Base-by-base conservation (phyloP, 805 yeast species). In the Starmerella tilneyi region DNA sequence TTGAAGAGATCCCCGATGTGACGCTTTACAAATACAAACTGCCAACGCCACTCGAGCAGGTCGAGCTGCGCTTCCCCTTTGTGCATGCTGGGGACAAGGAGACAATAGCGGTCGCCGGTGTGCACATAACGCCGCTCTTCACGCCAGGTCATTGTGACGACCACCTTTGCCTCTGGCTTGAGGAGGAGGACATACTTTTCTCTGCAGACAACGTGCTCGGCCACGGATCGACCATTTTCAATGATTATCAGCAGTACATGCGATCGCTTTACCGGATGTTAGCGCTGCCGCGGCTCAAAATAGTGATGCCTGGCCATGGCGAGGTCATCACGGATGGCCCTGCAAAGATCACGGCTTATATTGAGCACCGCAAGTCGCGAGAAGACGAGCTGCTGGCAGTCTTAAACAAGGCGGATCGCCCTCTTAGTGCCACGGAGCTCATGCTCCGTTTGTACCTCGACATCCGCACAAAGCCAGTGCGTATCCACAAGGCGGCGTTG, bases 71-170 rank as follows among this genome's bases (percentile, higher is more conserved):
- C 21, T 31, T 21, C 27, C 9, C 12, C 26, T 45, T 43, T 40
- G 28, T 17, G 41, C 47, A 49, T 27, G 49, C 60, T 20, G 45
- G 57, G 31, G 63, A 59, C 23, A 9, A 30, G 13, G 55, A 59
- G 38, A 42, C 32, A 8, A 45, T 63, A 32, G 44, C 42, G 27
- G 36, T 48, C 2, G 59, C 56, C 4, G 66, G 63, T 16, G 62
- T 61, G 16, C 53, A 55, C 5, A 36, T 64, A 41, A 45, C 36
- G 16, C 58, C 59, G 4, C 47, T 57, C 24, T 54, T 51, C 46
- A 60, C 65, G 9, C 68, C 69, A 0, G 69, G 69, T 15, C 69
- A 64, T 38, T 56, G 66, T 21, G 59, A 52, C 17, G 69, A 64
- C 49, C 69, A 64, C 44, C 29, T 58, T 26, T 57, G 62, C 33